A percentile compares a stretch with the other conserved stretches of the same genome.
These are phyloP conservation scores for Diaporthe sp. DNA, from an alignment of 2,329 filamentous ascomycete genomes.

Conservation along the genomic window DNA sequence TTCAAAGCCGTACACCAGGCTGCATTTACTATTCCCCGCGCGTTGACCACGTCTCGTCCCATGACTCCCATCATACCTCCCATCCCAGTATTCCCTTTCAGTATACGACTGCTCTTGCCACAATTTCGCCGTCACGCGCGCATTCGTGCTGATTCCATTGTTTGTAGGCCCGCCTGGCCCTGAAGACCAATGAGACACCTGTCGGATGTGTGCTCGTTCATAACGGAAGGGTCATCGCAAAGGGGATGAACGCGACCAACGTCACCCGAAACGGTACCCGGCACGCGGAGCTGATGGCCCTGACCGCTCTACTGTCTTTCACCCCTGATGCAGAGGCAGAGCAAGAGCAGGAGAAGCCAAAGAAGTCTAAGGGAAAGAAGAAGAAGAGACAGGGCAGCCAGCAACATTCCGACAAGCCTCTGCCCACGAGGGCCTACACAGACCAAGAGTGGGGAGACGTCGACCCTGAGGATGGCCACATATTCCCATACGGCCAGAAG, in stretches of 20 bases:
- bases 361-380: conserved; percentile 37
- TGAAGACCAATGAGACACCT: conserved; percentile 90
- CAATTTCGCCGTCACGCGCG: neutral
- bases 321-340: conserved; percentile 51
- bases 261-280: conserved; percentile 90
- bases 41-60: neutral
- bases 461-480: conserved; percentile 67
- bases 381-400: conserved; percentile 41
- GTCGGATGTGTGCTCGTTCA: conserved; percentile 96
- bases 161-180: conserved; percentile 83
- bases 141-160: conserved; percentile 39
- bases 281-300: conserved; percentile 94
- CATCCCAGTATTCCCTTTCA: neutral
- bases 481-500: conserved; percentile 75
- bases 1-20: conserved; percentile 45
- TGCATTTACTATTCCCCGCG: neutral
- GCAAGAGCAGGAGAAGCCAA: conserved; percentile 45
- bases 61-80: neutral
- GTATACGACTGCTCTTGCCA: neutral
- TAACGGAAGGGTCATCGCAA: conserved; percentile 82
- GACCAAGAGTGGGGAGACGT: conserved; percentile 65
- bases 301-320: conserved; percentile 70
- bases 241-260: conserved; percentile 98
- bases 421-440: conserved; percentile 42
- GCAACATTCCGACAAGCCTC: conserved; percentile 45